Evolutionary conservation across 1,139 yeast genomes (phyloP).

Genomic region (Hanseniaspora uvarum): DNA sequence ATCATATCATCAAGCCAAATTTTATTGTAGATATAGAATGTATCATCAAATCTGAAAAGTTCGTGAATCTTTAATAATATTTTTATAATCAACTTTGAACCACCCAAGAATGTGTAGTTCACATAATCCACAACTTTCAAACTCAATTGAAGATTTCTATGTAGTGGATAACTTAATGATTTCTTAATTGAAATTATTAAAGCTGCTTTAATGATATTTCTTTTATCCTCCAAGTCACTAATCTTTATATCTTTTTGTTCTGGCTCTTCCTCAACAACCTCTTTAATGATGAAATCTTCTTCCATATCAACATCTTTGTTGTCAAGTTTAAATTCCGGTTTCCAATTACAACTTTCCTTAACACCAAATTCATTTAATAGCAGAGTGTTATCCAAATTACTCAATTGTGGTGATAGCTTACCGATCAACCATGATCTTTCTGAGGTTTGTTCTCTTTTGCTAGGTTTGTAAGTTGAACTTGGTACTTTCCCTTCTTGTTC

Average conservation of each 20-base stretch:
- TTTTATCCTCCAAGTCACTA: constrained; percentile 3
- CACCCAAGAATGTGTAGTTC: constrained; percentile 52
- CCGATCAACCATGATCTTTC: constrained; percentile 96
- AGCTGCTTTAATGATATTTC: constrained; percentile 32
- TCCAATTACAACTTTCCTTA: constrained; percentile 19
- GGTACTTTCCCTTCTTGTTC: not conserved
- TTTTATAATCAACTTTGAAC: constrained; percentile 55
- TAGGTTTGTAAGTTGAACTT: constrained; percentile 23
- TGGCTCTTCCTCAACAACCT: not conserved
- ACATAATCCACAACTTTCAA: constrained; percentile 68
- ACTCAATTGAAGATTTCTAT: constrained; percentile 55
- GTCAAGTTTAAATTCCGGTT: not conserved
- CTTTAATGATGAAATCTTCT: constrained; percentile 7
- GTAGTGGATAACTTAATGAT: constrained; percentile 69
- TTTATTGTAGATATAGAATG: constrained; percentile 78
- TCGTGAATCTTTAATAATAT: constrained; percentile 53
- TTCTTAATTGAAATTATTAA: constrained; percentile 57
- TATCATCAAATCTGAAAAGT: constrained; percentile 72
- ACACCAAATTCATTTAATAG: constrained; percentile 32
- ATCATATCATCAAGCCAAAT: constrained; percentile 72
- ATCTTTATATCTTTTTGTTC: not conserved
- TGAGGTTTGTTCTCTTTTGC: constrained; percentile 64
- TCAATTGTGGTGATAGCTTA: constrained; percentile 64
- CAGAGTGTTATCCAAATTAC: constrained; percentile 55
- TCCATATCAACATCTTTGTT: constrained; percentile 10